phyloP scores from a whole-genome alignment of 179 eudicot species.

The Silene coronaria region DNA sequence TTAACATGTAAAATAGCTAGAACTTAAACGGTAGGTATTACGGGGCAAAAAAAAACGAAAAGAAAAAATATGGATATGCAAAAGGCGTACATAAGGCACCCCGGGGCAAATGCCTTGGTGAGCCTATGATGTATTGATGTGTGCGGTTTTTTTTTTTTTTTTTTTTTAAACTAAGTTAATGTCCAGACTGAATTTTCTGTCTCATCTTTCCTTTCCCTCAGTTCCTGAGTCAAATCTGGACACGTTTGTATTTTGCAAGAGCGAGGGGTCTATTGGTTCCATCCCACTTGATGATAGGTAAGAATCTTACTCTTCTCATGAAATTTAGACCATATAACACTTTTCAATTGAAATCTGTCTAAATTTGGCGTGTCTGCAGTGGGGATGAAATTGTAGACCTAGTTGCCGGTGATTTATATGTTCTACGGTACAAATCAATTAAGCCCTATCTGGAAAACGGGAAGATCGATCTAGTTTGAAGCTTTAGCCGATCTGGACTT shows the following conservation, averaged over 20 bases:
- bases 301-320: slow-evolving; percentile 6
- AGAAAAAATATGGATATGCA: too few species aligned
- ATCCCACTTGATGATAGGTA: slow-evolving; percentile 82
- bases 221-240: slow-evolving; percentile 76
- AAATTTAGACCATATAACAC: background rate
- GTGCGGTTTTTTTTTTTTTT: too few species aligned
- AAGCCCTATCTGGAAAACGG: slow-evolving; percentile 65
- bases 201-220: slow-evolving; percentile 15
- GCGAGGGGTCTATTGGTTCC: slow-evolving; percentile 64
- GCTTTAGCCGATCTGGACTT: background rate
- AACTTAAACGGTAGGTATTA: too few species aligned
- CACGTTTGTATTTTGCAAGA: slow-evolving; percentile 72
- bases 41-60: too few species aligned
- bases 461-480: slow-evolving; percentile 77
- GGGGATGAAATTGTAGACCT: slow-evolving; percentile 73
- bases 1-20: too few species aligned
- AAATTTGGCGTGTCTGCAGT: slow-evolving; percentile 36
- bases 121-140: too few species aligned
- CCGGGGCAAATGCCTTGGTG: too few species aligned
- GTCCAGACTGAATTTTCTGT: background rate
- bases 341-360: slow-evolving; percentile 2
- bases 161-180: too few species aligned
- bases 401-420: slow-evolving; percentile 71
- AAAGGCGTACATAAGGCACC: too few species aligned
- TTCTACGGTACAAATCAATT: slow-evolving; percentile 70